phyloP scores from a whole-genome alignment of 1,284 basidiomycete genomes.

The Marasmius oreades region DNA sequence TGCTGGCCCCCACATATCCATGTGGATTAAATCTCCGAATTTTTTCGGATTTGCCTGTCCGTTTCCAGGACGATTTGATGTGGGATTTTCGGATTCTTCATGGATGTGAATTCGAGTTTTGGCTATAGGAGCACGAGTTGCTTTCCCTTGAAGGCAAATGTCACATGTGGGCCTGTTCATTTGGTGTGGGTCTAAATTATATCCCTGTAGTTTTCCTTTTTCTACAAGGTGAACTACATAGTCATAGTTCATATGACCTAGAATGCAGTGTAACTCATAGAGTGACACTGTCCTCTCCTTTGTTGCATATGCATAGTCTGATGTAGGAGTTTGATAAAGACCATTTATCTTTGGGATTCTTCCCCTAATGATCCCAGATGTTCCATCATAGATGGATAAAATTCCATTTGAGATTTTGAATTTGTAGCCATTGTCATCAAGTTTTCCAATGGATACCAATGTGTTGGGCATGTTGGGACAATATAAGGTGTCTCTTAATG shows the following conservation, averaged over 20 bases:
- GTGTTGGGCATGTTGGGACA: neutral
- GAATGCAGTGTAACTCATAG: neutral
- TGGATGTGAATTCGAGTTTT: neutral
- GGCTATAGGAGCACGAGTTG: neutral
- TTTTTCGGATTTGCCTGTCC: neutral
- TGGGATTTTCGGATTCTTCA: no score
- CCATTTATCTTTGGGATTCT: neutral
- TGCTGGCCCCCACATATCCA: conserved; percentile 37
- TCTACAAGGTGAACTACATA: neutral
- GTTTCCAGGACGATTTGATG: no score
- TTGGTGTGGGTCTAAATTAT: neutral
- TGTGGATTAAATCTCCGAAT: neutral
- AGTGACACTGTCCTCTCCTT: neutral
- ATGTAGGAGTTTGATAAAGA: neutral
- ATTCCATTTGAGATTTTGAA: neutral
- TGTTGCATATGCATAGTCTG: neutral
- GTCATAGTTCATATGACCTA: neutral
- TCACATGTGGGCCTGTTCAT: neutral
- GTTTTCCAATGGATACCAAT: neutral
- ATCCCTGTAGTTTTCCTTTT: neutral
- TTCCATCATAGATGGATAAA: neutral
- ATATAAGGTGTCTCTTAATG: neutral
- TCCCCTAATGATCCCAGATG: neutral
- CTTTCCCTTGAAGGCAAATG: neutral
- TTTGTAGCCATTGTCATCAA: neutral